phyloP scores from a whole-genome alignment of 2,329 filamentous ascomycete species.

The Pseudocercospora ulei region DNA sequence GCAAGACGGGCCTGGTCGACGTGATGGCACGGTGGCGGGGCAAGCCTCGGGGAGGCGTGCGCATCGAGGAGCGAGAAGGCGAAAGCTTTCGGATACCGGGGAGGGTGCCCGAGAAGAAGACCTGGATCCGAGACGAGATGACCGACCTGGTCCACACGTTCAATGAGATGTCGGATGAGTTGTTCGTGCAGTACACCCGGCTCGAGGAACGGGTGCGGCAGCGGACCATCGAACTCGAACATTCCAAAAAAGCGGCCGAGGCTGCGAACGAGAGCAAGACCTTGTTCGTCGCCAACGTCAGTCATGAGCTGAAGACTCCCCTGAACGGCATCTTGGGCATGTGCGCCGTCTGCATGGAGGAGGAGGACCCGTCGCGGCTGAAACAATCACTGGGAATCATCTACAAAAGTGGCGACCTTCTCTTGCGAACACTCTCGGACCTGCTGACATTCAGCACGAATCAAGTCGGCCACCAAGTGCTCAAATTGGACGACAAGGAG shows the following conservation, averaged over 20 bases:
- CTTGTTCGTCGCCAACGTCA: conserved; percentile 23
- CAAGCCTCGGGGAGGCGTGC: conserved; percentile 20
- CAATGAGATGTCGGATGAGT: conserved; percentile 87
- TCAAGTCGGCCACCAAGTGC: conserved; percentile 68
- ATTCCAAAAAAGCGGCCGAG: conserved; percentile 84
- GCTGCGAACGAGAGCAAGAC: conserved; percentile 87
- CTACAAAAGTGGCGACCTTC: conserved; percentile 75
- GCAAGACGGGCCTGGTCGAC: conserved; percentile 31
- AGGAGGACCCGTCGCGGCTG: conserved; percentile 65
- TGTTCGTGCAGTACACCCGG: conserved; percentile 73
- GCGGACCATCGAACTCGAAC: conserved; percentile 72
- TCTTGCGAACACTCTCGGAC: conserved; percentile 80
- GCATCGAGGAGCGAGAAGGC: conserved; percentile 34
- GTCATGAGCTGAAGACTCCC: conserved; percentile 77
- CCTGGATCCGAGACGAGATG: conserved; percentile 69
- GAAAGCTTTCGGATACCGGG: conserved; percentile 69
- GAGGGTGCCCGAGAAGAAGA: conserved; percentile 60
- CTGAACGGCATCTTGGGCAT: conserved; percentile 93
- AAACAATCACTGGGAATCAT: conserved; percentile 77
- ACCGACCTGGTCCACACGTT: conserved; percentile 77
- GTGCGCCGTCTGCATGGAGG: conserved; percentile 86
- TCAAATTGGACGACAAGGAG: conserved; percentile 73
- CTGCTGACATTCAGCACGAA: conserved; percentile 89
- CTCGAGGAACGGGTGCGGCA: conserved; percentile 77
- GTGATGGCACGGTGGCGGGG: conserved; percentile 32